These are phyloP conservation scores for Bretschneidera sinensis DNA, from an alignment of 345 rosid genomes.

Conservation along the genomic window DNA sequence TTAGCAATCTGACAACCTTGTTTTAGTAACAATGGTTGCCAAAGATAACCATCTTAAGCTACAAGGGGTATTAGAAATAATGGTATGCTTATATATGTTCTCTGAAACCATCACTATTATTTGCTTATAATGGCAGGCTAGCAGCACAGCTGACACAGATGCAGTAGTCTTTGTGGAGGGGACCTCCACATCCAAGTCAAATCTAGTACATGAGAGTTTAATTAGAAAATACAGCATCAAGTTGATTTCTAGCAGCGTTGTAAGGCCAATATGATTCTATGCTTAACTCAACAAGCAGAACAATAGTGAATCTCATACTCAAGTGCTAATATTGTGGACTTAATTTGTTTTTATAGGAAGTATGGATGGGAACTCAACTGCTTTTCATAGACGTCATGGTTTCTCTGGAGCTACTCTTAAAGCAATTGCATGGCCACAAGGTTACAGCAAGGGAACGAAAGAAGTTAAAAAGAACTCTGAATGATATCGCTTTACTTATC, in stretches of 20 bases:
- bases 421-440: conserved; percentile 37
- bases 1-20: too few relatives aligned
- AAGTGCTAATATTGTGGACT: not conserved
- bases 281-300: conserved; percentile 1
- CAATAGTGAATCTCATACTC: not conserved
- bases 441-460: conserved; percentile 37
- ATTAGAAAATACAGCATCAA: conserved; percentile 38
- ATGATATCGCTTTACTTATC: conserved; percentile 44
- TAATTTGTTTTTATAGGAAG: conserved; percentile 31
- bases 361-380: conserved; percentile 59
- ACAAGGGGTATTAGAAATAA: not conserved
- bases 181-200: conserved; percentile 11
- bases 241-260: conserved; percentile 30
- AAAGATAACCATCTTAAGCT: too few relatives aligned
- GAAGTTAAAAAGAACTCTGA: conserved; percentile 41
- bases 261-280: conserved; percentile 19
- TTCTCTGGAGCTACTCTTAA: conserved; percentile 38
- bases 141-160: conserved; percentile 13
- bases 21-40: too few relatives aligned
- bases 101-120: not conserved
- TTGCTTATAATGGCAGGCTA: conserved; percentile 20
- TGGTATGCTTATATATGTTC: not conserved
- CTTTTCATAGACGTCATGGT: conserved; percentile 39
- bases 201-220: conserved; percentile 22
- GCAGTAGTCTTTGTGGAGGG: conserved; percentile 12